phyloP scores from a whole-genome alignment of 108 stramenopile species.

The Hondaea fermentalgiana region DNA sequence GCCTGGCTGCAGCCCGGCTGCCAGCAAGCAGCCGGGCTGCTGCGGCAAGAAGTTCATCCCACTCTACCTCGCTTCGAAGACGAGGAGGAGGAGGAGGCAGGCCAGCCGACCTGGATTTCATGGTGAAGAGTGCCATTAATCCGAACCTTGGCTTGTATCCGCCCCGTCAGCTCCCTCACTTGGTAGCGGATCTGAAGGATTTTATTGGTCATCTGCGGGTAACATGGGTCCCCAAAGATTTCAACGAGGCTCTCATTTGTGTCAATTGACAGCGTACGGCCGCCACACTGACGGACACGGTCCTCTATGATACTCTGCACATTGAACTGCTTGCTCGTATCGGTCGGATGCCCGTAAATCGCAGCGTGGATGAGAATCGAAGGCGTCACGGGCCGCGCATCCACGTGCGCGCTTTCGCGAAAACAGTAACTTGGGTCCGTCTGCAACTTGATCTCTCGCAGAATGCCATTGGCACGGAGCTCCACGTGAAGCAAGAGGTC shows the following conservation, averaged over 20 bases:
- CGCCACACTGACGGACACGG: background rate
- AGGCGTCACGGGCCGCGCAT: background rate
- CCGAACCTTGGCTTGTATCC: background rate
- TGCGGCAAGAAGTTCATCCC: no score
- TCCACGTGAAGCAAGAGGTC: background rate
- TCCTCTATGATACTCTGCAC: background rate
- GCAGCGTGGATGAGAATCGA: background rate
- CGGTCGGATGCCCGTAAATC: background rate
- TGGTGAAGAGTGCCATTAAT: background rate
- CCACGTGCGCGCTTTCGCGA: background rate
- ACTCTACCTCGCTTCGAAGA: no score
- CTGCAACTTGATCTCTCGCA: background rate
- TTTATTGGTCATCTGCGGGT: background rate
- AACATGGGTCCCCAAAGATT: background rate
- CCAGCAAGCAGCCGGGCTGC: no score
- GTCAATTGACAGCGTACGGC: background rate
- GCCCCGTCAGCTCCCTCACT: background rate
- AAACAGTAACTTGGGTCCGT: background rate
- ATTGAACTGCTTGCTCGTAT: background rate
- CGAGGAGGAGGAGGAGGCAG: background rate
- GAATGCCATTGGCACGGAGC: background rate
- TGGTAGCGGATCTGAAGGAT: background rate
- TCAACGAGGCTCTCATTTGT: background rate
- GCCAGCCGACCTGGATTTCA: background rate
- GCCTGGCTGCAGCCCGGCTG: no score